Evolutionary conservation across 352 stramenopile species (phyloP).

Genomic region (Globisporangium perplexum): DNA sequence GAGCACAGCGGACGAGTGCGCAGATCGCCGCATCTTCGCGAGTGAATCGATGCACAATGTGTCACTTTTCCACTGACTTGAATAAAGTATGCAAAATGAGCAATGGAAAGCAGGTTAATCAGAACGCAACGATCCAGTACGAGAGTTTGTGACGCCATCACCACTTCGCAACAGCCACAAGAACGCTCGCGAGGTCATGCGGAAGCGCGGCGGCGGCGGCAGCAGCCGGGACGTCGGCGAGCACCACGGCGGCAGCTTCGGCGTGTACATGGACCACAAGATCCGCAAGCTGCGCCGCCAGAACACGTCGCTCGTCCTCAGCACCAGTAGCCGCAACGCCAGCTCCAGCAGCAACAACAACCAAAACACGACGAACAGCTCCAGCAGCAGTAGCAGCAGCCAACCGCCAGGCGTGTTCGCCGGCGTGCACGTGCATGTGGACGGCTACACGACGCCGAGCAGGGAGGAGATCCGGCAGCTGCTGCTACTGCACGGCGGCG

Average conservation of each 20-base stretch:
- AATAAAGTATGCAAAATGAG: too few species aligned
- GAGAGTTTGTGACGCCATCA: not conserved
- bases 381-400: not conserved
- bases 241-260: slow-evolving; percentile 84
- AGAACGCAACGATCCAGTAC: not conserved
- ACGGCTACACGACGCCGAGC: slow-evolving; percentile 81
- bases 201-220: not conserved
- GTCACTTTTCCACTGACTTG: not conserved
- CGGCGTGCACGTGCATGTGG: slow-evolving; percentile 81
- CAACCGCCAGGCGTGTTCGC: slow-evolving; percentile 38
- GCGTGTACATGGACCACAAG: slow-evolving; percentile 91
- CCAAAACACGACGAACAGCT: not conserved
- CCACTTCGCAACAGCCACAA: not conserved
- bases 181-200: not conserved
- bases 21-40: not conserved
- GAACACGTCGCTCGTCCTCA: slow-evolving; percentile 36
- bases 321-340: not conserved
- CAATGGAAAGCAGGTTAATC: too few species aligned
- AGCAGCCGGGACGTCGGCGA: slow-evolving; percentile 26
- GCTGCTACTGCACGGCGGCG: slow-evolving; percentile 72
- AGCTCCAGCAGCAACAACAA: not conserved
- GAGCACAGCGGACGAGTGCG: not conserved
- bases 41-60: too few species aligned
- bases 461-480: slow-evolving; percentile 83
- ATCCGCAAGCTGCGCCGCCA: slow-evolving; percentile 84